phyloP scores from a whole-genome alignment of 371 early-diverging fungal species.

The Apophysomyces ossiformis region DNA sequence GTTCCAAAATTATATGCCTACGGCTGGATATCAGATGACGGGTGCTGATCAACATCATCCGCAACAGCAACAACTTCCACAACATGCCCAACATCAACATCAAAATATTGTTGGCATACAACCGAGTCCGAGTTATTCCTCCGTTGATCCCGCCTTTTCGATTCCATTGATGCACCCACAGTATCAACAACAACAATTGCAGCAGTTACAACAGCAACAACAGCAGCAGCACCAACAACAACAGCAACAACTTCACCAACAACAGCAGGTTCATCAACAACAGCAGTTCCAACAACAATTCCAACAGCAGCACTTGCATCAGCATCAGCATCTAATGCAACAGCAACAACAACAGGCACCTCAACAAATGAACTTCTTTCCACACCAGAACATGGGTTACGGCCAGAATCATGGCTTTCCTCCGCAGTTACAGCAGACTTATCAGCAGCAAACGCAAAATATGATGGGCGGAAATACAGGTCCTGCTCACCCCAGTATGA shows the following conservation, averaged over 20 bases:
- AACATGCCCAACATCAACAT: slow-evolving; percentile 27
- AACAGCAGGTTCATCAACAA: slow-evolving; percentile 12
- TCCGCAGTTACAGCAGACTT: background rate
- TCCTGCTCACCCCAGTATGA: slow-evolving; percentile 26
- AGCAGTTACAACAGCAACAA: slow-evolving; percentile 4
- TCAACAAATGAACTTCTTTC: slow-evolving; percentile 18
- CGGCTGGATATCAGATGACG: slow-evolving; percentile 26
- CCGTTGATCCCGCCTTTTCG: slow-evolving; percentile 11
- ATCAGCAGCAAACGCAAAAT: slow-evolving; percentile 10
- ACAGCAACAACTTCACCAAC: slow-evolving; percentile 25
- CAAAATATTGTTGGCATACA: slow-evolving; percentile 18
- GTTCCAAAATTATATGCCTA: slow-evolving; percentile 28
- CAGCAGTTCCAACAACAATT: slow-evolving; percentile 21
- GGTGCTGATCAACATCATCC: slow-evolving; percentile 16
- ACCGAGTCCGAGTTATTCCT: background rate
- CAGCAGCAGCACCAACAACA: slow-evolving; percentile 23
- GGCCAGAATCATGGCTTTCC: slow-evolving; percentile 19
- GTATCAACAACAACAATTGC: slow-evolving; percentile 18
- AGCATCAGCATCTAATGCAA: slow-evolving; percentile 10
- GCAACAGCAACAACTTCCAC: slow-evolving; percentile 26
- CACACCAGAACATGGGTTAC: slow-evolving; percentile 17
- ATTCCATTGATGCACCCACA: slow-evolving; percentile 6
- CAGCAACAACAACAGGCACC: background rate
- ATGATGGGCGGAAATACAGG: slow-evolving; percentile 9
- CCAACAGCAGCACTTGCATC: slow-evolving; percentile 14